phyloP scores from a whole-genome alignment of 805 yeast genomes.

The Metschnikowia vanudenii region DNA sequence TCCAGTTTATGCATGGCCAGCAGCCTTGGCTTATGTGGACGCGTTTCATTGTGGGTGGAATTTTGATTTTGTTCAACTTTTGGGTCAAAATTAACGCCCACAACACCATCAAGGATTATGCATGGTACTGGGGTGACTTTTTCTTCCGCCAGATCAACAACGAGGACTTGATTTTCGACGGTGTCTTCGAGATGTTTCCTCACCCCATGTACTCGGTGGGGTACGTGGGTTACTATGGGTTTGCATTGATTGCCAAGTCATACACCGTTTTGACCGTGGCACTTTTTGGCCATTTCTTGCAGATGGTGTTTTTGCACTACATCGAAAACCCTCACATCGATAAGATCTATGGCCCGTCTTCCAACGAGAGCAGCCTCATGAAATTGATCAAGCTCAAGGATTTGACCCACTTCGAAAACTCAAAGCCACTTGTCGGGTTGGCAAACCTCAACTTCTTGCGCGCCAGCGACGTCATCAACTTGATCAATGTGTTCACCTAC shows the following conservation, averaged over 20 bases:
- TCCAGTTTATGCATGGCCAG: conserved; percentile 42
- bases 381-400: conserved; percentile 47
- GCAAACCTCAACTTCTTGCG: conserved; percentile 63
- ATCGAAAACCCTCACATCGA: conserved; percentile 89
- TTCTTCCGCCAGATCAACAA: conserved; percentile 68
- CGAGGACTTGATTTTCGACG: conserved; percentile 75
- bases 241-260: conserved; percentile 72
- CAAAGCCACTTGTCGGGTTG: conserved; percentile 56
- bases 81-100: conserved; percentile 90
- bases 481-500: conserved; percentile 42
- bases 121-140: conserved; percentile 96
- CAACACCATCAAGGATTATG: conserved; percentile 82
- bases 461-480: conserved; percentile 57
- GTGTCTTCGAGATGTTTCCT: conserved; percentile 86
- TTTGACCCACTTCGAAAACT: conserved; percentile 42
- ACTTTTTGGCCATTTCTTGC: conserved; percentile 70
- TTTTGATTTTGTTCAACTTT: conserved; percentile 65
- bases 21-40: conserved; percentile 42
- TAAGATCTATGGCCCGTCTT: conserved; percentile 62
- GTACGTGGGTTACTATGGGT: conserved; percentile 82
- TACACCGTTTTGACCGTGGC: conserved; percentile 69
- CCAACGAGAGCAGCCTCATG: conserved; percentile 36
- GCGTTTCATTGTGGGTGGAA: conserved; percentile 57
- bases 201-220: conserved; percentile 94
- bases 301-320: conserved; percentile 67